phyloP scores from a whole-genome alignment of 73 alveolate genomes.

The Durusdinium trenchii region DNA sequence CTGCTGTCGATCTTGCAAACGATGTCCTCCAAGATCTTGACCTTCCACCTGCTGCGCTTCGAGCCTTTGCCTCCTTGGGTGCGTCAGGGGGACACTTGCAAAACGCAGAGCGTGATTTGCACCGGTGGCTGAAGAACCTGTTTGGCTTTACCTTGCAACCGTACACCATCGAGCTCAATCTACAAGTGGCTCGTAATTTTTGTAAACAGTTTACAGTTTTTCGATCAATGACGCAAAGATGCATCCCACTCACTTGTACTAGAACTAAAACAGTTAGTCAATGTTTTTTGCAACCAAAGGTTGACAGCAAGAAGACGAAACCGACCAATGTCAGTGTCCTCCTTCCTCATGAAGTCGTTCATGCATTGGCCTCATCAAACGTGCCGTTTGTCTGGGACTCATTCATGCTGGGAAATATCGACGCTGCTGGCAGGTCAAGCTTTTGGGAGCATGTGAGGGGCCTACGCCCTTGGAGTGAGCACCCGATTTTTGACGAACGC shows the following conservation, averaged over 20 bases:
- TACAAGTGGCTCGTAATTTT: not conserved
- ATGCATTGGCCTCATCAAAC: not conserved
- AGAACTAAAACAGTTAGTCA: not conserved
- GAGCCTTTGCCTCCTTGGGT: not conserved
- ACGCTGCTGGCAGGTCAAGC: not conserved
- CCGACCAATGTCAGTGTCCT: not conserved
- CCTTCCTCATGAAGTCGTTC: constrained; percentile 26
- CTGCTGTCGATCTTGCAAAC: not conserved
- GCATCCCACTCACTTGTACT: no score
- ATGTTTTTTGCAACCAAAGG: not conserved
- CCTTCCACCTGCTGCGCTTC: not conserved
- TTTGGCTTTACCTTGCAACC: not conserved
- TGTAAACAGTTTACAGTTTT: not conserved
- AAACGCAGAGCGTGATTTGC: not conserved
- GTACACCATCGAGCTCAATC: not conserved
- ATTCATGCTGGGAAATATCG: not conserved
- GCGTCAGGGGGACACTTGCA: not conserved
- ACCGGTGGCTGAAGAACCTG: not conserved
- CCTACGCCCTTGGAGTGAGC: not conserved
- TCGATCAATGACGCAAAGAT: no score
- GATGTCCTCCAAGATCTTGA: not conserved
- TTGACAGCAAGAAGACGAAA: not conserved
- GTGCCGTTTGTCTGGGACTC: not conserved
- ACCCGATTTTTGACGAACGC: not conserved
- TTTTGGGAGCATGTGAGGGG: not conserved